phyloP scores from a whole-genome alignment of 176 grass and related monocot species.

The Bonia amplexicaulis region DNA sequence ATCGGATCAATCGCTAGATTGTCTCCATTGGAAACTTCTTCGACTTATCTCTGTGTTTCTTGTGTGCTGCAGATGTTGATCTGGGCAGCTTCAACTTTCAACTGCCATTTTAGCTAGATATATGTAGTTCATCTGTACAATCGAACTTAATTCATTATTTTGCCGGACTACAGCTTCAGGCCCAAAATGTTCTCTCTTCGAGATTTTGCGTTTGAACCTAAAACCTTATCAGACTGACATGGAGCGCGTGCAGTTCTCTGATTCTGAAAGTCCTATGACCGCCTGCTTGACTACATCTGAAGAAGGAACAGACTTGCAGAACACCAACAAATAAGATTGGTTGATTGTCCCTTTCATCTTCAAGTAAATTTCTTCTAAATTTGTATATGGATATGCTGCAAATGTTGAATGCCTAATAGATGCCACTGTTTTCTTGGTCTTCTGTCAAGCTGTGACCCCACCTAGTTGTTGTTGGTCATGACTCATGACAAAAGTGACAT shows the following conservation, averaged over 20 bases:
- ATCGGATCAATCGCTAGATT: neutral
- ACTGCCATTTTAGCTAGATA: neutral
- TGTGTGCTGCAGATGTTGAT: neutral
- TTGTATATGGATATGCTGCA: neutral
- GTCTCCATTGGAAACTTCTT: neutral
- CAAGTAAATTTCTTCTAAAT: neutral
- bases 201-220: neutral
- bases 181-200: neutral
- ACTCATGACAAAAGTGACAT: neutral
- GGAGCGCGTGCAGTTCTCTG: neutral
- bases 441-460: neutral
- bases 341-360: neutral
- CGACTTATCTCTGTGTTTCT: neutral
- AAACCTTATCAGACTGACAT: neutral
- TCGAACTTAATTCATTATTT: neutral
- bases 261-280: neutral
- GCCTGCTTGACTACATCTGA: neutral
- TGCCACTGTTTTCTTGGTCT: neutral
- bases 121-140: neutral
- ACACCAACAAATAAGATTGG: neutral
- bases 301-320: neutral
- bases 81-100: neutral
- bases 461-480: neutral
- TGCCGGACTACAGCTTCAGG: neutral
- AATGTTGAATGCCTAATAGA: neutral